Conservation (phyloP, 257 asterid species). For the Eustoma russellianum region DNA sequence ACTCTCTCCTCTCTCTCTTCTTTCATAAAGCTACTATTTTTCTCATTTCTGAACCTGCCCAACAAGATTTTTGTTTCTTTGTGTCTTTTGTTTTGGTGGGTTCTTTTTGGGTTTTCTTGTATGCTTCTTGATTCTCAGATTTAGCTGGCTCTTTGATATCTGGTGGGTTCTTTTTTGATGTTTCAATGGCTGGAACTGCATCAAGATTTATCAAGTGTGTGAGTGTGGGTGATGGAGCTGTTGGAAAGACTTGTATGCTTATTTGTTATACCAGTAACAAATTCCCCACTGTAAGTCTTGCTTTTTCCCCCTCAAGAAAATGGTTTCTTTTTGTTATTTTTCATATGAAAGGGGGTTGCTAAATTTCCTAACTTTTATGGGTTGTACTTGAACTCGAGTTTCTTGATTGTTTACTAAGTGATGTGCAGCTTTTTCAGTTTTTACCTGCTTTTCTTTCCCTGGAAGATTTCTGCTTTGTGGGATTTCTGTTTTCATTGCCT, state of each 20-base stretch:
- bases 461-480: slow-evolving; percentile 7
- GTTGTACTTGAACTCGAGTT: background rate
- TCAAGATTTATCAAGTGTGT: slow-evolving; percentile 97
- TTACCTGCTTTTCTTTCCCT: slow-evolving; percentile 3
- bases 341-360: slow-evolving; percentile 1
- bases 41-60: slow-evolving; percentile 34
- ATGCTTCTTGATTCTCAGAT: slow-evolving; percentile 5
- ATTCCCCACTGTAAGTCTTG: slow-evolving; percentile 75
- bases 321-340: slow-evolving; percentile 11
- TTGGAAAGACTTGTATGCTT: slow-evolving; percentile 98
- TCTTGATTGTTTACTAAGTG: no score
- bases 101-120: slow-evolving; percentile 1
- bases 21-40: slow-evolving; percentile 8
- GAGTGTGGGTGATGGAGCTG: slow-evolving; percentile 99
- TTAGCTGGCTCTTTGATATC: slow-evolving; percentile 4
- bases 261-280: slow-evolving; percentile 96
- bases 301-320: slow-evolving; percentile 10
- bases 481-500: background rate
- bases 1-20: slow-evolving; percentile 15
- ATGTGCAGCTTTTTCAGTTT: slow-evolving; percentile 11
- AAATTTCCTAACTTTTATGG: background rate
- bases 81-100: slow-evolving; percentile 12
- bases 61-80: slow-evolving; percentile 12
- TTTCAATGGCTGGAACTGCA: slow-evolving; percentile 68
- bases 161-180: slow-evolving; percentile 11